These are phyloP conservation scores for Penicillium fuscoglaucum DNA, from an alignment of 2,329 filamentous ascomycete species.

Conservation along the genomic window DNA sequence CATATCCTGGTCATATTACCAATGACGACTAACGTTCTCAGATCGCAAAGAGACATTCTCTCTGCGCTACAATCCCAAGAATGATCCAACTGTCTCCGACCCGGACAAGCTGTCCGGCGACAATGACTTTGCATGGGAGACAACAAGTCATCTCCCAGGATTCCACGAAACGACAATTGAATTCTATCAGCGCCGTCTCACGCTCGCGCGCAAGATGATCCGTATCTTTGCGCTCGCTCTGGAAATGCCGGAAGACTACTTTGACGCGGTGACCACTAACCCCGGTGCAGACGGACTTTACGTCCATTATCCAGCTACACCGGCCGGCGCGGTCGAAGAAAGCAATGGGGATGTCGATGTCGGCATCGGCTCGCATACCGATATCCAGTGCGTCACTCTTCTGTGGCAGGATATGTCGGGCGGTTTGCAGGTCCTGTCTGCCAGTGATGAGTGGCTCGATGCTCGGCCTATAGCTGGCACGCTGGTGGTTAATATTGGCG, in stretches of 20 bases:
- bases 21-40: slow-evolving; percentile 12
- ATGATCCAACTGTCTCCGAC: slow-evolving; percentile 51
- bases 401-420: slow-evolving; percentile 48
- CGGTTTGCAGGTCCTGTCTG: slow-evolving; percentile 48
- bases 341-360: slow-evolving; percentile 31
- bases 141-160: slow-evolving; percentile 48
- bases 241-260: slow-evolving; percentile 55
- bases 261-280: slow-evolving; percentile 55
- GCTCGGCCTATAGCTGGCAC: slow-evolving; percentile 45
- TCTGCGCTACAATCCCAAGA: slow-evolving; percentile 55
- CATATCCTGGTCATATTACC: background rate
- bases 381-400: slow-evolving; percentile 53
- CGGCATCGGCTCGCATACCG: slow-evolving; percentile 51
- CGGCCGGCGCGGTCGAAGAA: slow-evolving; percentile 28
- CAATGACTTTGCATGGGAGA: slow-evolving; percentile 57
- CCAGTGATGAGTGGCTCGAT: slow-evolving; percentile 34
- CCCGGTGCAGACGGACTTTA: slow-evolving; percentile 51
- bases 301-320: slow-evolving; percentile 49
- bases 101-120: slow-evolving; percentile 47
- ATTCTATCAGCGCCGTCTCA: slow-evolving; percentile 37
- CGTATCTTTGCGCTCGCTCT: slow-evolving; percentile 57
- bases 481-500: slow-evolving; percentile 55
- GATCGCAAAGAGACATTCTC: slow-evolving; percentile 56
- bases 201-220: slow-evolving; percentile 53
- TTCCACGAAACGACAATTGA: slow-evolving; percentile 24